Base-by-base conservation (phyloP, 345 rosid species). In the Boechera retrofracta region DNA sequence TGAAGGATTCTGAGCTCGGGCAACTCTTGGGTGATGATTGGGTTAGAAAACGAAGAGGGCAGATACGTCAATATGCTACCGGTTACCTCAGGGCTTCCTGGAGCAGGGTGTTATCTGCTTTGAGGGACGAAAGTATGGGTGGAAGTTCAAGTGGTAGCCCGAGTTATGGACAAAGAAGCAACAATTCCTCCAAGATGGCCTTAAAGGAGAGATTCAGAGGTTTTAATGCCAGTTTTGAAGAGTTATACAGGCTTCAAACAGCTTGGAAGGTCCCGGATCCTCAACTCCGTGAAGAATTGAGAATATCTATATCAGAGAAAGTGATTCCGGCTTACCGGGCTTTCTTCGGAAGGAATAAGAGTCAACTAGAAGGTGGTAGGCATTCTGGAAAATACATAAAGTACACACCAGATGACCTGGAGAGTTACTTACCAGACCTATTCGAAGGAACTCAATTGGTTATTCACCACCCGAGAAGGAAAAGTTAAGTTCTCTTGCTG, bases 241-340 rank as follows among this genome's bases (percentile, higher is more conserved):
- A 95, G 61, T 79, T 89, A 15, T 92, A 92, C 76, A 83, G 94
- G 79, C 68, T 91, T 77, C 98, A 95, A 81, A 92, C 99, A 4
- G 88, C 89, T 65, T 95, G 99, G 99, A 95, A 81, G 76, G 99
- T 95, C 54, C 94, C 97, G 1, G 96, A 95, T 80, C 83, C 92
- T 75, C 99, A 92, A 73, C 98, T 95, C 66, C 91, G 98, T 6
- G 99, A 92, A 81, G 99, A 95, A 83, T 85, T 95, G 64, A 85
- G 96, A 47, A 85, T 95, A 79, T 95, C 98, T 45, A 91, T 95
- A 65, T 91, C 98, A 5, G 97, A 90, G 79, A 87, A 88, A 71
- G 96, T 92, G 73, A 68, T 92, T 72, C 94, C 96, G 7, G 99
- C 98, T 26, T 95, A 95, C 41, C 91, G 99, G 26, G 86, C 97